A percentile compares a stretch with the other conserved stretches of the same genome.
Conservation (phyloP, 257 asterid species). For the Scutellaria baicalensis region DNA sequence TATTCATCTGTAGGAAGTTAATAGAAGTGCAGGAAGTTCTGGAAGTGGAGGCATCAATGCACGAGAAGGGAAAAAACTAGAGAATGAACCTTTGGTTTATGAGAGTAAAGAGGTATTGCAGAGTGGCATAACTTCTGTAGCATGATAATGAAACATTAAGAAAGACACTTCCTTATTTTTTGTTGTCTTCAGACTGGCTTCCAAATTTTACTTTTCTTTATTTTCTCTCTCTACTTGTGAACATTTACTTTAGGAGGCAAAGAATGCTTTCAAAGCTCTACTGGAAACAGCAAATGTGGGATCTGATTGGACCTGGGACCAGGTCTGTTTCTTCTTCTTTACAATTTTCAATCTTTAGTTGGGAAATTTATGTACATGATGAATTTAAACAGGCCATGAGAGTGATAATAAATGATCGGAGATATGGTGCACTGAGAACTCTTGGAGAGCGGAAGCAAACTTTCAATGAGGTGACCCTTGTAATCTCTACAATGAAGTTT, state of each 20-base stretch:
- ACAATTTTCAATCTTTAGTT: conserved; percentile 4
- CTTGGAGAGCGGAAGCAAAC: conserved; percentile 90
- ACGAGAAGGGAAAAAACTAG: conserved; percentile 55
- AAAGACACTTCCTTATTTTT: not conserved
- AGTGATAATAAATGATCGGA: conserved; percentile 71
- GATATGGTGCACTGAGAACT: conserved; percentile 78
- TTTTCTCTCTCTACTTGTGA: not conserved
- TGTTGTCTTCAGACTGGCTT: not conserved
- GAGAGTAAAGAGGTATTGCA: conserved; percentile 74
- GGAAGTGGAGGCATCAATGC: conserved; percentile 31
- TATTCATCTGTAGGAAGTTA: conserved; percentile 45
- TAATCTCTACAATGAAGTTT: conserved; percentile 14
- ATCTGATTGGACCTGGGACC: conserved; percentile 94
- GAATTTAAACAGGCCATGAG: conserved; percentile 69
- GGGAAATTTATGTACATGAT: conserved; percentile 13
- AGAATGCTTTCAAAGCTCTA: conserved; percentile 71
- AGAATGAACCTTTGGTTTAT: conserved; percentile 48
- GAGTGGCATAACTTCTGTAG: conserved; percentile 7
- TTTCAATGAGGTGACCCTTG: conserved; percentile 68
- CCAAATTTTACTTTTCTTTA: not conserved
- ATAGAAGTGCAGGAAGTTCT: conserved; percentile 29
- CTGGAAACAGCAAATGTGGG: conserved; percentile 74
- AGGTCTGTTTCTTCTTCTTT: conserved; percentile 39
- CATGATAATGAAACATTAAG: not conserved
- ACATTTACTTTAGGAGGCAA: conserved; percentile 60